These are phyloP conservation scores for Syncephalastrum contaminatum DNA, from an alignment of 371 early-diverging fungal genomes.

Conservation along the genomic window DNA sequence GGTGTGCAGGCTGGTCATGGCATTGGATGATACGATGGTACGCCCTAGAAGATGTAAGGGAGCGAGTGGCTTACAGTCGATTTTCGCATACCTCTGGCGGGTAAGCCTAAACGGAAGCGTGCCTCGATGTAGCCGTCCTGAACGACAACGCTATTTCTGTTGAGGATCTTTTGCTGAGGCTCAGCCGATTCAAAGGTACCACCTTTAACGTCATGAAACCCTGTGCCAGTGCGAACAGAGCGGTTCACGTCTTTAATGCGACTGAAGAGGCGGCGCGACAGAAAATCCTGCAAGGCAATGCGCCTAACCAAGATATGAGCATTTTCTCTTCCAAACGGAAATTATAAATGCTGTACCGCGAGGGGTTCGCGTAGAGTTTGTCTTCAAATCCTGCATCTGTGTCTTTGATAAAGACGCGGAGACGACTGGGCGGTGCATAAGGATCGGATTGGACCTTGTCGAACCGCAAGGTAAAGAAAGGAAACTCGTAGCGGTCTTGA, in stretches of 20 bases:
- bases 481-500: slow-evolving; percentile 7
- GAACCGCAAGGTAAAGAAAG: slow-evolving; percentile 23
- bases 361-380: background rate
- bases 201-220: slow-evolving; percentile 13
- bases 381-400: slow-evolving; percentile 17
- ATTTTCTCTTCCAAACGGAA: background rate
- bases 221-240: background rate
- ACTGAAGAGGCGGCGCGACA: slow-evolving; percentile 1
- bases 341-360: background rate
- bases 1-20: too few species aligned
- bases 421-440: slow-evolving; percentile 43
- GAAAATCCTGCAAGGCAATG: slow-evolving; percentile 7
- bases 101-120: slow-evolving; percentile 6
- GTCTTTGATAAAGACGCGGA: slow-evolving; percentile 32
- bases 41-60: slow-evolving; percentile 5
- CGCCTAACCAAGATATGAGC: background rate
- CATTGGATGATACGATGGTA: slow-evolving; percentile 4
- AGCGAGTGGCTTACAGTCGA: background rate
- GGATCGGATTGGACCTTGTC: slow-evolving; percentile 45
- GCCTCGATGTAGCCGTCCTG: slow-evolving; percentile 7
- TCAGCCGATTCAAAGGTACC: background rate
- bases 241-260: background rate
- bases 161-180: slow-evolving; percentile 8
- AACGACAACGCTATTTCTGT: background rate
- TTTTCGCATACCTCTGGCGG: slow-evolving; percentile 3